These are phyloP conservation scores for Polytolypa hystricis DNA, from an alignment of 2,329 filamentous ascomycete species.

Conservation along the genomic window DNA sequence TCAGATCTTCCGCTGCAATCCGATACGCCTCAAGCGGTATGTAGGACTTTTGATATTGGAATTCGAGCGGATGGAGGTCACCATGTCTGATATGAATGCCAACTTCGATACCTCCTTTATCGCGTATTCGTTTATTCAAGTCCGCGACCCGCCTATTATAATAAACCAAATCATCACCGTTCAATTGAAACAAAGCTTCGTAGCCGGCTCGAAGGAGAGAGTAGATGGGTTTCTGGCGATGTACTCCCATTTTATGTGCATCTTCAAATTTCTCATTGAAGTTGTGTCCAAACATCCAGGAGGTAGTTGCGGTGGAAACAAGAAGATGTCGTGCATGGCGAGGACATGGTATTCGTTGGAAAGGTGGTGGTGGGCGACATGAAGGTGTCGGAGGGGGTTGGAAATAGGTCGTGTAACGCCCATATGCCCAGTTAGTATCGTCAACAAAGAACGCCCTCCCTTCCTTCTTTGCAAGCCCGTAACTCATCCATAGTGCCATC, in stretches of 20 bases:
- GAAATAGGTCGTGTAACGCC: slow-evolving; percentile 63
- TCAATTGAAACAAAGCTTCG: slow-evolving; percentile 61
- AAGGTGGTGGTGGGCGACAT: slow-evolving; percentile 61
- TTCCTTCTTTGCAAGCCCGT: slow-evolving; percentile 65
- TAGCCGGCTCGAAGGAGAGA: slow-evolving; percentile 59
- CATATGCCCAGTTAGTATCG: slow-evolving; percentile 74
- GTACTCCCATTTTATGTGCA: slow-evolving; percentile 38
- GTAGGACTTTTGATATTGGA: slow-evolving; percentile 66
- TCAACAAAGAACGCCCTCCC: slow-evolving; percentile 72
- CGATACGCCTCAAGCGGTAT: slow-evolving; percentile 62
- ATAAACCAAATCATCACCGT: slow-evolving; percentile 53
- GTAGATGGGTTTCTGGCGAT: slow-evolving; percentile 52
- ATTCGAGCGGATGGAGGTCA: slow-evolving; percentile 65
- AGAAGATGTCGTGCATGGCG: slow-evolving; percentile 63
- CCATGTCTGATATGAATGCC: slow-evolving; percentile 73
- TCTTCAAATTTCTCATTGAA: slow-evolving; percentile 46
- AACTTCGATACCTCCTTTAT: slow-evolving; percentile 45
- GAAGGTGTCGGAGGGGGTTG: slow-evolving; percentile 50
- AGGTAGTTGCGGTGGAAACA: slow-evolving; percentile 57
- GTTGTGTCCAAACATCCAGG: slow-evolving; percentile 50
- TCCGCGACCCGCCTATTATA: slow-evolving; percentile 48
- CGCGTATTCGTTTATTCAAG: slow-evolving; percentile 36
- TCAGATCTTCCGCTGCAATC: slow-evolving; percentile 46
- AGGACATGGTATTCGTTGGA: slow-evolving; percentile 71
- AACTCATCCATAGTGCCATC: slow-evolving; percentile 73